A percentile compares a stretch with the other conserved stretches of the same genome.
Conservation (phyloP, 371 early-diverging fungal species). For the Dipsacomyces acuminosporus region DNA sequence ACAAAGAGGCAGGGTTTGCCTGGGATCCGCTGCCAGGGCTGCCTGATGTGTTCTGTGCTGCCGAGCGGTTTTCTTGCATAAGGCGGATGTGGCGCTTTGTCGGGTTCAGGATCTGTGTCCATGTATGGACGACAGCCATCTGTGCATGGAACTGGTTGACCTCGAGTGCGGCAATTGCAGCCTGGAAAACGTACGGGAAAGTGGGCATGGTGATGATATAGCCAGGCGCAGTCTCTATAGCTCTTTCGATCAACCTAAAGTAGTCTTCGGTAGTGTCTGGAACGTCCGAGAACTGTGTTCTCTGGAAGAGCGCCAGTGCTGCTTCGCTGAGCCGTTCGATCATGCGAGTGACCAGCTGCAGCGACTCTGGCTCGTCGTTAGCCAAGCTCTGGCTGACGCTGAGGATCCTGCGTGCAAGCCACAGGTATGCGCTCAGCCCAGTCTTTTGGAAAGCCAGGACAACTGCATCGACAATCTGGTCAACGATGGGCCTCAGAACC, state of each 20-base stretch:
- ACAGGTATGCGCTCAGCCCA: conserved; percentile 65
- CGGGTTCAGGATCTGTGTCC: conserved; percentile 33
- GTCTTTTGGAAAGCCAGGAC: conserved; percentile 60
- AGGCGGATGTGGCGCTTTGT: conserved; percentile 48
- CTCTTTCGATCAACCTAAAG: conserved; percentile 55
- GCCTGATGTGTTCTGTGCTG: conserved; percentile 4
- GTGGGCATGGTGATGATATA: conserved; percentile 53
- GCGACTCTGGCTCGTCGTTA: conserved; percentile 36
- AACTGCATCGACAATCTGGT: conserved; percentile 54
- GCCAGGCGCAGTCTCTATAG: conserved; percentile 54
- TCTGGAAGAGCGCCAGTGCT: conserved; percentile 30
- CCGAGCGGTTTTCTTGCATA: conserved; percentile 28
- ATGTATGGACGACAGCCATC: conserved; percentile 51
- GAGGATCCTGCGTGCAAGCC: conserved; percentile 60
- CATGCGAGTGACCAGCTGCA: conserved; percentile 57
- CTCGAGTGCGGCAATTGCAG: conserved; percentile 57
- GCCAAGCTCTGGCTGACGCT: conserved; percentile 23
- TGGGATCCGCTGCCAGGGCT: background rate
- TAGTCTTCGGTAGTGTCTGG: conserved; percentile 73
- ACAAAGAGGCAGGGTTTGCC: background rate
- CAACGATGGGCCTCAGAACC: conserved; percentile 55
- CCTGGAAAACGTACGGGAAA: conserved; percentile 58
- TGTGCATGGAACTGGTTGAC: conserved; percentile 61
- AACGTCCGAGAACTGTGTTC: conserved; percentile 50
- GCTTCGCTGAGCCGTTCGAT: conserved; percentile 54